These are phyloP conservation scores for Fusarium pseudograminearum DNA, from an alignment of 2,329 filamentous ascomycete species.

Conservation along the genomic window DNA sequence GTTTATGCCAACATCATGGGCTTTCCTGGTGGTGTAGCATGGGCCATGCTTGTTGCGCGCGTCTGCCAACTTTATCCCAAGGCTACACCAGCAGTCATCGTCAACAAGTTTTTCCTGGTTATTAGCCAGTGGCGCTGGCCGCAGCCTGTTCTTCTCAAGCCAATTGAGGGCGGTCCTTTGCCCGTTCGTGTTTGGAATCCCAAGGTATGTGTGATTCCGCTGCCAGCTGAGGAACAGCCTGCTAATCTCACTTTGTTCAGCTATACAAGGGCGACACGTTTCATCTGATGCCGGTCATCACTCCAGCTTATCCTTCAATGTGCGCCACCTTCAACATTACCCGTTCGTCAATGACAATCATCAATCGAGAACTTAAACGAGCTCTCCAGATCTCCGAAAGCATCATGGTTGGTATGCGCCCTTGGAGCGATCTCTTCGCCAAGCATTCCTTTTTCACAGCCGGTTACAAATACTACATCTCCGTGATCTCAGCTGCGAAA, in stretches of 20 bases:
- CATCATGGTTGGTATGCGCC: conserved; percentile 80
- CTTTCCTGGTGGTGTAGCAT: conserved; percentile 95
- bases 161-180: conserved; percentile 83
- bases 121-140: conserved; percentile 95
- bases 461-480: conserved; percentile 96
- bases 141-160: conserved; percentile 89
- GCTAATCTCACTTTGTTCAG: conserved; percentile 50
- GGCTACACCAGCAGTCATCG: conserved; percentile 87
- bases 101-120: conserved; percentile 94
- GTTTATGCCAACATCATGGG: conserved; percentile 98
- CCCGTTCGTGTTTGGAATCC: conserved; percentile 95
- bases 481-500: conserved; percentile 83
- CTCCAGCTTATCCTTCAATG: conserved; percentile 97
- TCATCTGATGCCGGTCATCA: conserved; percentile 98
- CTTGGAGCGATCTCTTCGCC: conserved; percentile 89
- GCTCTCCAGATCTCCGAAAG: conserved; percentile 81
- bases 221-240: not conserved
- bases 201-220: conserved; percentile 64
- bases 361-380: conserved; percentile 83
- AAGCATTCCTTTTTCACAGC: conserved; percentile 94
- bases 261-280: conserved; percentile 84
- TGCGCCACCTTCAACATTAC: conserved; percentile 96
- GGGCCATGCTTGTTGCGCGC: conserved; percentile 96
- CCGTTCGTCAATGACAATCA: conserved; percentile 84
- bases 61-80: conserved; percentile 97